Conservation (phyloP, 495 filamentous ascomycete species). For the Delitschia confertaspora region DNA sequence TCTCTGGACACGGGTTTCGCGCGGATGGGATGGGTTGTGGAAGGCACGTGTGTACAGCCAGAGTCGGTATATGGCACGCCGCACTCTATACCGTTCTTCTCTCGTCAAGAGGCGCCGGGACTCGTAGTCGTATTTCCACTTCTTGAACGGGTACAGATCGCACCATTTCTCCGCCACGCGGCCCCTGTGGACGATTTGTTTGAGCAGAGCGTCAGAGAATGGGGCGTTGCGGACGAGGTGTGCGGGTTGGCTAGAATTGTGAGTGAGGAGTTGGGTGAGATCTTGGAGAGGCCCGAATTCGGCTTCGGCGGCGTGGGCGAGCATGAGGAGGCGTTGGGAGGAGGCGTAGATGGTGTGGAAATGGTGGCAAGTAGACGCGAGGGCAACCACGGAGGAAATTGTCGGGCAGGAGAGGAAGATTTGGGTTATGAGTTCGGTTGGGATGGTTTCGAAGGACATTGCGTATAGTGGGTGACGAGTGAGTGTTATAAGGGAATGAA, state of each 20-base stretch:
- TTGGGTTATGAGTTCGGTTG: constrained; percentile 55
- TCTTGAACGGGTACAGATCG: constrained; percentile 57
- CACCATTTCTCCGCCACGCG: constrained; percentile 55
- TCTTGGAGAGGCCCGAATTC: constrained; percentile 55
- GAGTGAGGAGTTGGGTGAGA: constrained; percentile 51
- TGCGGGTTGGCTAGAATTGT: constrained; percentile 48
- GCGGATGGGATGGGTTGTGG: constrained; percentile 42
- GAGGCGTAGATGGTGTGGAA: constrained; percentile 46
- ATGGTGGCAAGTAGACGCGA: constrained; percentile 46
- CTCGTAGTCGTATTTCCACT: constrained; percentile 53
- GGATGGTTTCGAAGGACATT: constrained; percentile 40
- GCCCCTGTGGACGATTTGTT: constrained; percentile 51
- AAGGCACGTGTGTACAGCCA: constrained; percentile 58
- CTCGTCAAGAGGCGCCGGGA: constrained; percentile 52
- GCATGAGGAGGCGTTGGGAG: constrained; percentile 46
- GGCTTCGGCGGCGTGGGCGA: constrained; percentile 43
- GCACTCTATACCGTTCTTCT: constrained; percentile 51
- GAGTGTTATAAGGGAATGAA: no score
- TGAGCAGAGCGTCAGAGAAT: constrained; percentile 47
- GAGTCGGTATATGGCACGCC: constrained; percentile 58
- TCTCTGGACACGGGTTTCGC: constrained; percentile 40
- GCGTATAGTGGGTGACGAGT: constrained; percentile 38
- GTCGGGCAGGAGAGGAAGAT: constrained; percentile 49
- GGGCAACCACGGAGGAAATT: constrained; percentile 45
- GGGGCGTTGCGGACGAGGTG: constrained; percentile 43